These are phyloP conservation scores for Solanum pennellii DNA, from an alignment of 257 asterid species.

Conservation along the genomic window DNA sequence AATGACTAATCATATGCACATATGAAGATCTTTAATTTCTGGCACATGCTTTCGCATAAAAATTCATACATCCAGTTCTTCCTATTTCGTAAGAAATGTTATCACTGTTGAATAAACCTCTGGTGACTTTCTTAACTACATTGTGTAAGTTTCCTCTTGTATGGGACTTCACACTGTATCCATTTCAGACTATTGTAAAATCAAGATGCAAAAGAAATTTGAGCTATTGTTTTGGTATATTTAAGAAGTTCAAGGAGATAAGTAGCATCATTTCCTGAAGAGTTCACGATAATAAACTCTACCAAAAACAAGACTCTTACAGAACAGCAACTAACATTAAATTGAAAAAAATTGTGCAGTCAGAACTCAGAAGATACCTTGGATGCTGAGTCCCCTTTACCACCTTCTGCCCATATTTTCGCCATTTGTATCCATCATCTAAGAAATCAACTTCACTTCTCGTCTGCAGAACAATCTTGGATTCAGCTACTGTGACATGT, in stretches of 20 bases:
- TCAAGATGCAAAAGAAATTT: background rate
- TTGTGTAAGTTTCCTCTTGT: background rate
- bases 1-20: background rate
- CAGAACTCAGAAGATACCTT: constrained; percentile 28
- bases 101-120: background rate
- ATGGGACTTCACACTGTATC: background rate
- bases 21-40: background rate
- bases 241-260: background rate
- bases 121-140: background rate
- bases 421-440: constrained; percentile 89
- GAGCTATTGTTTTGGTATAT: background rate
- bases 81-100: background rate
- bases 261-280: too few species aligned
- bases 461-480: constrained; percentile 88
- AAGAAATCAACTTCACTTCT: constrained; percentile 87
- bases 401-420: constrained; percentile 91
- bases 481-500: constrained; percentile 59
- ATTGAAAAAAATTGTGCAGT: background rate
- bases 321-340: background rate
- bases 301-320: background rate
- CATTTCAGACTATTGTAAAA: background rate
- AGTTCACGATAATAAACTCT: background rate
- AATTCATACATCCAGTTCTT: background rate
- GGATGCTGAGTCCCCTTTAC: constrained; percentile 90
- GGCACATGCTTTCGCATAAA: background rate